Conservation (phyloP, 1,284 basidiomycete species). For the Leccinum ponderosum region DNA sequence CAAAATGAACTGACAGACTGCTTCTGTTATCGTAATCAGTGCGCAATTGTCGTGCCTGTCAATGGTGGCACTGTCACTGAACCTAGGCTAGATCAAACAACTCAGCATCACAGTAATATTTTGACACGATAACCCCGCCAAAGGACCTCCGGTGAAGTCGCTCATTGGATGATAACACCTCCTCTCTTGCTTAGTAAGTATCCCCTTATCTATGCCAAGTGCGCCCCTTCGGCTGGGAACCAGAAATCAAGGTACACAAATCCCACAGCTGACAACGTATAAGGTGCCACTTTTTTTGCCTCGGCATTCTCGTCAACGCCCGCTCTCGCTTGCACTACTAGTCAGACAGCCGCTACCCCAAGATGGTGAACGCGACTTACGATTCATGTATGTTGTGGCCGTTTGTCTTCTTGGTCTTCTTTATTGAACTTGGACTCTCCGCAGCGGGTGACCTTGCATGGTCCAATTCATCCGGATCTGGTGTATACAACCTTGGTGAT, state of each 20-base stretch:
- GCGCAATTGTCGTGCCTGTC: slow-evolving; percentile 14
- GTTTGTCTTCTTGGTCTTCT: not conserved
- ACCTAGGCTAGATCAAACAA: not conserved
- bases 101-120: not conserved
- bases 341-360: not conserved
- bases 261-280: slow-evolving; percentile 28
- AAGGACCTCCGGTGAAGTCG: not conserved
- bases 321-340: not conserved
- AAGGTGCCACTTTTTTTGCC: slow-evolving; percentile 7
- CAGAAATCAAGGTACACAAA: slow-evolving; percentile 9
- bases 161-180: slow-evolving; percentile 25
- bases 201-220: slow-evolving; percentile 27
- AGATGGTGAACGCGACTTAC: slow-evolving; percentile 41
- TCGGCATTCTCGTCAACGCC: not conserved
- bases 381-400: slow-evolving; percentile 32
- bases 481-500: slow-evolving; percentile 75
- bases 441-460: slow-evolving; percentile 45
- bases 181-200: slow-evolving; percentile 28
- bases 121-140: slow-evolving; percentile 22
- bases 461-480: slow-evolving; percentile 37
- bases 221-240: slow-evolving; percentile 1
- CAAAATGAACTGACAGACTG: slow-evolving; percentile 8
- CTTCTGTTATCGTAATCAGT: slow-evolving; percentile 15
- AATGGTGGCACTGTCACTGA: slow-evolving; percentile 1
- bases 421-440: slow-evolving; percentile 2